A percentile compares a stretch with the other conserved stretches of the same genome.
Conservation (phyloP, 2,329 filamentous ascomycete species). For the Neopestalotiopsis sp. region DNA sequence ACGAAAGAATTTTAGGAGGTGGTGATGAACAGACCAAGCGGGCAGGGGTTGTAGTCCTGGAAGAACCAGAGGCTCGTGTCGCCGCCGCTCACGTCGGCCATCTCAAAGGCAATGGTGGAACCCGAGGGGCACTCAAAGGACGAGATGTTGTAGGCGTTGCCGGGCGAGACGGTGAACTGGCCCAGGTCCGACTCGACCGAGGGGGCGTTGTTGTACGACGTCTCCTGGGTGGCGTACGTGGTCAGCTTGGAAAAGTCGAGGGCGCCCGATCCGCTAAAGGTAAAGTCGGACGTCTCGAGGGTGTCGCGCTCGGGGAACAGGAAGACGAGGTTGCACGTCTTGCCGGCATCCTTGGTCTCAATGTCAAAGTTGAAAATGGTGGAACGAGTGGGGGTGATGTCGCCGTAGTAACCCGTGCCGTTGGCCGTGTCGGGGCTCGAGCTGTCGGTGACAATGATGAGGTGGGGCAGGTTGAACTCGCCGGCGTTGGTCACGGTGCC, state of each 20-base stretch:
- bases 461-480: conserved; percentile 15
- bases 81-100: conserved; percentile 46
- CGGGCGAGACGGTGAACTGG: conserved; percentile 50
- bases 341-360: conserved; percentile 58
- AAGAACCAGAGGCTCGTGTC: conserved; percentile 63
- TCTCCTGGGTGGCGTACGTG: conserved; percentile 48
- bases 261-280: conserved; percentile 50
- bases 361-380: conserved; percentile 76
- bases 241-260: conserved; percentile 58
- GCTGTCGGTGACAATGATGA: conserved; percentile 62
- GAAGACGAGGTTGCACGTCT: conserved; percentile 68
- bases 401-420: conserved; percentile 61
- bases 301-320: conserved; percentile 61
- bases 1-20: conserved; percentile 28
- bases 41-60: conserved; percentile 63
- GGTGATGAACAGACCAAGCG: conserved; percentile 46
- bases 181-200: conserved; percentile 48
- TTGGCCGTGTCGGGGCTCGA: conserved; percentile 53
- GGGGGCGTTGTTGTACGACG: conserved; percentile 60
- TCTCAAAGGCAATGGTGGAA: conserved; percentile 54
- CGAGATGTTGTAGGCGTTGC: conserved; percentile 57
- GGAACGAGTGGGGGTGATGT: conserved; percentile 56
- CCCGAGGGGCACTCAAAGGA: conserved; percentile 61
- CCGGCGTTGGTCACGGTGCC: conserved; percentile 5
- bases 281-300: conserved; percentile 64